Conservation (phyloP, 305 asterid species). For the Rubia occidens region DNA sequence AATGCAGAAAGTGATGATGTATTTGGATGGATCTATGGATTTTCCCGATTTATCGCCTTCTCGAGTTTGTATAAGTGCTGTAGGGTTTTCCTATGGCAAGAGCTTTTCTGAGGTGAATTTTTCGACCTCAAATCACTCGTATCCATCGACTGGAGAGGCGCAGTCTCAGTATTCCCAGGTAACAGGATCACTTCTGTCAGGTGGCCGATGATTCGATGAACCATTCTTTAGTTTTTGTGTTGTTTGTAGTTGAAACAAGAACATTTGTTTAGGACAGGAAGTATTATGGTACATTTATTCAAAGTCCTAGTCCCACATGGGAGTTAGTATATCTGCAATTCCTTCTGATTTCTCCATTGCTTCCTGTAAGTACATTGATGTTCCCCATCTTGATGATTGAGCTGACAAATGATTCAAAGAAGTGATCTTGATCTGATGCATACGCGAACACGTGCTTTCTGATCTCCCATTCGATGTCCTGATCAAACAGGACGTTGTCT, state of each 20-base stretch:
- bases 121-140: conserved; percentile 5
- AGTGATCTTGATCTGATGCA: conserved; percentile 20
- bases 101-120: background rate
- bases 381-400: conserved; percentile 36
- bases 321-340: conserved; percentile 26
- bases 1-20: conserved; percentile 5
- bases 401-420: conserved; percentile 22
- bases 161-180: conserved; percentile 6
- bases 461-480: conserved; percentile 20
- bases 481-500: conserved; percentile 26
- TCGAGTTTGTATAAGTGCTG: background rate
- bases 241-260: background rate
- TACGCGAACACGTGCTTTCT: conserved; percentile 23
- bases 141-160: background rate
- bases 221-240: too few relatives aligned
- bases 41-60: background rate
- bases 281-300: background rate
- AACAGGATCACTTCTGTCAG: conserved; percentile 1
- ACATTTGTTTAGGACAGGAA: background rate
- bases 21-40: conserved; percentile 8
- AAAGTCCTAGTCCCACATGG: background rate
- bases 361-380: conserved; percentile 25
- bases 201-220: conserved; percentile 6
- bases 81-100: background rate
- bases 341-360: conserved; percentile 25